Evolutionary conservation across 805 yeast species (phyloP).

Genomic region (Candida schatavii): DNA sequence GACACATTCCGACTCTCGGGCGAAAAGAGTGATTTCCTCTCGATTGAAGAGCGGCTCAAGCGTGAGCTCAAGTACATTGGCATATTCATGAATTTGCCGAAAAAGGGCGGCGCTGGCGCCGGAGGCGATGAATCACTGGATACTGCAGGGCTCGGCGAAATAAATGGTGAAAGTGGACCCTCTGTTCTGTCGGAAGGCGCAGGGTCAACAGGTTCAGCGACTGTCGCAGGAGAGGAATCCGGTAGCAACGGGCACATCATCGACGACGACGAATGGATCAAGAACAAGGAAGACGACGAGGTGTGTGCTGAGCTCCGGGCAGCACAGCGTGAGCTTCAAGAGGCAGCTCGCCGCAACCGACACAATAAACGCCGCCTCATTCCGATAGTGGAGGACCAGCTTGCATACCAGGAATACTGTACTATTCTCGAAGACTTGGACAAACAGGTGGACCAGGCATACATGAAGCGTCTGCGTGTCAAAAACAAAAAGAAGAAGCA

Average conservation of each 20-base stretch:
- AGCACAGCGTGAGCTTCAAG: constrained; percentile 66
- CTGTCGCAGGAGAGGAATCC: constrained; percentile 13
- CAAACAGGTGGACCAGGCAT: constrained; percentile 95
- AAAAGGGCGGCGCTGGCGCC: constrained; percentile 23
- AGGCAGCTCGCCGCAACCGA: constrained; percentile 60
- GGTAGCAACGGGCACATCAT: constrained; percentile 18
- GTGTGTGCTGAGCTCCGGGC: constrained; percentile 77
- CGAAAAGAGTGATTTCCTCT: constrained; percentile 62
- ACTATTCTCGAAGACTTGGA: constrained; percentile 90
- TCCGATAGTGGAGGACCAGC: constrained; percentile 78
- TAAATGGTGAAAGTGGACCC: constrained; percentile 10
- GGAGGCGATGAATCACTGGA: constrained; percentile 15
- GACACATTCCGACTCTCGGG: constrained; percentile 39
- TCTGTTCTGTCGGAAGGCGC: constrained; percentile 5
- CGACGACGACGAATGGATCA: constrained; percentile 70
- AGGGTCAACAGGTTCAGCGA: constrained; percentile 14
- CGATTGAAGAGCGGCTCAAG: constrained; percentile 83
- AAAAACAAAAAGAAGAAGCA: constrained; percentile 64
- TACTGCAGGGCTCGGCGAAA: neutral
- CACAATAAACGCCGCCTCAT: constrained; percentile 61
- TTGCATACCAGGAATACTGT: constrained; percentile 93
- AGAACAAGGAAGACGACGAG: constrained; percentile 89
- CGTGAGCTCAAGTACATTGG: constrained; percentile 90
- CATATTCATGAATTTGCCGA: constrained; percentile 63
- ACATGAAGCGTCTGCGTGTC: constrained; percentile 74